Conservation (phyloP, 2,329 filamentous ascomycete genomes). For the Emergomyces orientalis region DNA sequence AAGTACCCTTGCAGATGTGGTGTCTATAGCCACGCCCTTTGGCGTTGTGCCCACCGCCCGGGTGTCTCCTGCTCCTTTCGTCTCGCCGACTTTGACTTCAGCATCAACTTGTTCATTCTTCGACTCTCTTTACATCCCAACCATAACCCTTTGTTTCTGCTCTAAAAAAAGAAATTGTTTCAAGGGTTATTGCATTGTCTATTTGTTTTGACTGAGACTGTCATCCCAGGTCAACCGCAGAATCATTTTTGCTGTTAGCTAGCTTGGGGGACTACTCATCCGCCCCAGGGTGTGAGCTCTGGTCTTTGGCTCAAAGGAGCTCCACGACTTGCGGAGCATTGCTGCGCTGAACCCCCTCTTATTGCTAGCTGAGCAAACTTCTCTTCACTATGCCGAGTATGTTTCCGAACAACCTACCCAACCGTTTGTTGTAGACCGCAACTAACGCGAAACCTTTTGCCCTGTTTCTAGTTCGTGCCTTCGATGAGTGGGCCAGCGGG, state of each 20-base stretch:
- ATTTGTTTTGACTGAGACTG: neutral
- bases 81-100: neutral
- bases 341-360: constrained; percentile 3
- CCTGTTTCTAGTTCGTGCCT: constrained; percentile 35
- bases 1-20: neutral
- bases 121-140: neutral
- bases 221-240: neutral
- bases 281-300: neutral
- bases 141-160: neutral
- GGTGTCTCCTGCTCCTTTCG: neutral
- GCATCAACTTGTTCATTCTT: neutral
- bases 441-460: neutral
- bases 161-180: neutral
- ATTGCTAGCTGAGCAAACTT: neutral
- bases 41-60: neutral
- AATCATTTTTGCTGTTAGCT: neutral
- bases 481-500: constrained; percentile 49
- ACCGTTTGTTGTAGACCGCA: neutral
- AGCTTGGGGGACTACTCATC: neutral
- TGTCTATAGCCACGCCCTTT: neutral
- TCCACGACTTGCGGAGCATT: constrained; percentile 18
- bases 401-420: constrained; percentile 9
- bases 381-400: constrained; percentile 25
- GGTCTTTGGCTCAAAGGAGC: neutral
- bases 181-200: neutral